Evolutionary conservation across 306 rosid species (phyloP).

Genomic region (Hippophae gyantsensis): DNA sequence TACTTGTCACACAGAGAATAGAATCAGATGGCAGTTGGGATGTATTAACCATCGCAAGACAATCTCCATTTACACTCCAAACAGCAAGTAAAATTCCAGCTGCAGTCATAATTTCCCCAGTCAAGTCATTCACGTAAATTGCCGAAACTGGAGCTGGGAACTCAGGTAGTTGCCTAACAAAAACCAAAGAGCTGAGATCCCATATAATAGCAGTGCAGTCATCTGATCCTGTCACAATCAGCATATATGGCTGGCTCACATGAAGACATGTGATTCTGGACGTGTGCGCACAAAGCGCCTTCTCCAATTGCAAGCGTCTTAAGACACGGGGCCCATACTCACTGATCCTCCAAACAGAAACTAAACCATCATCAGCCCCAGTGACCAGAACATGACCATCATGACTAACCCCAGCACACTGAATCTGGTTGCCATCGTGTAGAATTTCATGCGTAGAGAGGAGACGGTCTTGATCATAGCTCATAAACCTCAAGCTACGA

Average conservation of each 20-base stretch:
- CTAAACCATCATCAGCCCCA: constrained; percentile 93
- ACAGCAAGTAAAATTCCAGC: constrained; percentile 89
- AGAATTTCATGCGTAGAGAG: constrained; percentile 94
- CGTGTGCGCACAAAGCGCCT: constrained; percentile 79
- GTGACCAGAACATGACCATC: constrained; percentile 89
- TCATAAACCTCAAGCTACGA: constrained; percentile 84
- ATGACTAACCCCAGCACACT: constrained; percentile 74
- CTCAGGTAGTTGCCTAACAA: constrained; percentile 93
- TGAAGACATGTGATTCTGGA: constrained; percentile 82
- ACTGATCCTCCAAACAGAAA: constrained; percentile 82
- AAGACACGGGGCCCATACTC: constrained; percentile 56
- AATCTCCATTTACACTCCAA: constrained; percentile 97
- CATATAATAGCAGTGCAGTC: constrained; percentile 92
- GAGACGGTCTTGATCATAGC: constrained; percentile 89
- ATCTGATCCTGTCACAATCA: constrained; percentile 91
- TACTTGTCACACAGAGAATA: constrained; percentile 77
- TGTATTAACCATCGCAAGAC: constrained; percentile 81
- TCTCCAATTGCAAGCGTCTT: constrained; percentile 74
- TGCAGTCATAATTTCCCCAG: constrained; percentile 91
- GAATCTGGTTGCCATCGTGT: constrained; percentile 86
- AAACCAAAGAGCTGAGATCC: constrained; percentile 92
- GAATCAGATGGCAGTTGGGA: constrained; percentile 97
- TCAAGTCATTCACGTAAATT: constrained; percentile 78
- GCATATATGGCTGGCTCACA: constrained; percentile 96
- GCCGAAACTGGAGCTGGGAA: constrained; percentile 86